Evolutionary conservation across 1,284 basidiomycete genomes (phyloP), one percentile per base, ranked within the genome.

Genomic region (Leccinum glutinopallens): DNA sequence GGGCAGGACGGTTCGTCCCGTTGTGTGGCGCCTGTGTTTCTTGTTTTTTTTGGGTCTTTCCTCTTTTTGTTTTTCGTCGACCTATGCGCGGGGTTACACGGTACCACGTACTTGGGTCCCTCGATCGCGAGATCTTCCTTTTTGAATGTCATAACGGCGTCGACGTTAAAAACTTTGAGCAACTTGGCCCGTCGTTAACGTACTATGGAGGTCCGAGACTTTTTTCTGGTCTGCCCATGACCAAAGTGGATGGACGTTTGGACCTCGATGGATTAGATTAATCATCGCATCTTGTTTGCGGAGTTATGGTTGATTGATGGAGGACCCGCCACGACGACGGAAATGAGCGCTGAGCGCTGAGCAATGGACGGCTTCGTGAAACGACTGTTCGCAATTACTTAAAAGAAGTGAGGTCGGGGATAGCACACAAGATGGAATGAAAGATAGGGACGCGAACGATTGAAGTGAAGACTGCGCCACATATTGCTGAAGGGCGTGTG

Each of bases 271-370:
- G 46, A 49, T 49, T 25, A 25, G 22, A 51, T 51, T 8, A 25
- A 51, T 51, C 49, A 22, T 51, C 4, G 13, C 49, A 51, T 51
- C 2, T 51, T 25, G 49, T 15, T 15, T 51, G 49, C 49, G 49
- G 49, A 55, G 53, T 32, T 55, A 17, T 55, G 22, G 53, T 25
- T 25, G 49, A 33, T 41, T 63, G 49, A 51, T 59, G 51, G 43
- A 56, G 62, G 33, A 33, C 57, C 58, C 22, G 49, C 29, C 58
- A 49, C 51, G 61, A 63, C 55, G 55, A 60, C 71, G 72, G 73
- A 75, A 60, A 72, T 72, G 72, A 72, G 66, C 41, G 41, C 59
- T 54, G 56, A 59, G 7, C 53, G 33, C 62, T 43, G 51, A 43
- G 49, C 63, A 65, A 65, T 39, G 46, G 59, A 51, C 37, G 55